Conservation (phyloP, 495 filamentous ascomycete species). For the Neurospora sp. region DNA sequence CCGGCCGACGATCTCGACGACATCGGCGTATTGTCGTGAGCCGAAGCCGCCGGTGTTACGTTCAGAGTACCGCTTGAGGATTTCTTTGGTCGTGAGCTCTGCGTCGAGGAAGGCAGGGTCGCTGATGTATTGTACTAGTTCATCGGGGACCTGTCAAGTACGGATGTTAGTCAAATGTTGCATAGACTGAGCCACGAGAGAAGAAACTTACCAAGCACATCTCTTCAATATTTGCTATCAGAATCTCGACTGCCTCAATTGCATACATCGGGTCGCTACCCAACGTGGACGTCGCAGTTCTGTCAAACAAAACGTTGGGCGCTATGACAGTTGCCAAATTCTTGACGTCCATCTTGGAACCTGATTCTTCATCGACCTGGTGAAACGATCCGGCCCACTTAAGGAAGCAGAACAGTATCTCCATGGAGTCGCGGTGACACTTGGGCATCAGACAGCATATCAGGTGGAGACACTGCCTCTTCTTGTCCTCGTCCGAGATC, state of each 20-base stretch:
- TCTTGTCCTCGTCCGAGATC: constrained; percentile 74
- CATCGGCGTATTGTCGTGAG: constrained; percentile 46
- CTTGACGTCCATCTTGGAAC: constrained; percentile 98
- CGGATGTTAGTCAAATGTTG: constrained; percentile 10
- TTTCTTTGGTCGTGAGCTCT: constrained; percentile 94
- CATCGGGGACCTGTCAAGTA: constrained; percentile 69
- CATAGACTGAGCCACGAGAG: neutral
- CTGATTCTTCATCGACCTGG: constrained; percentile 81
- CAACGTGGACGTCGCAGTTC: constrained; percentile 48
- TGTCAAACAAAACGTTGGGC: constrained; percentile 84
- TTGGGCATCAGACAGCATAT: constrained; percentile 92
- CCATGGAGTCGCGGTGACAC: constrained; percentile 83
- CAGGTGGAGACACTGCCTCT: constrained; percentile 77
- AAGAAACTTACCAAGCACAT: constrained; percentile 80
- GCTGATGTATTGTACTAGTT: constrained; percentile 73
- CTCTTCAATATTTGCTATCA: constrained; percentile 87
- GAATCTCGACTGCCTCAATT: constrained; percentile 78
- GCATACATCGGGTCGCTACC: constrained; percentile 81
- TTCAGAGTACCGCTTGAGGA: constrained; percentile 79
- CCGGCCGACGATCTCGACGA: constrained; percentile 43
- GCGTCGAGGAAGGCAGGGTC: constrained; percentile 73
- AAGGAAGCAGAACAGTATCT: constrained; percentile 92
- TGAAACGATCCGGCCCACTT: constrained; percentile 97
- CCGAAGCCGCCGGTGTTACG: constrained; percentile 48
- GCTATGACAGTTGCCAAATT: constrained; percentile 98